Evolutionary conservation across 768 basidiomycete species (phyloP).

Genomic region (Boletus tylopilopsis): DNA sequence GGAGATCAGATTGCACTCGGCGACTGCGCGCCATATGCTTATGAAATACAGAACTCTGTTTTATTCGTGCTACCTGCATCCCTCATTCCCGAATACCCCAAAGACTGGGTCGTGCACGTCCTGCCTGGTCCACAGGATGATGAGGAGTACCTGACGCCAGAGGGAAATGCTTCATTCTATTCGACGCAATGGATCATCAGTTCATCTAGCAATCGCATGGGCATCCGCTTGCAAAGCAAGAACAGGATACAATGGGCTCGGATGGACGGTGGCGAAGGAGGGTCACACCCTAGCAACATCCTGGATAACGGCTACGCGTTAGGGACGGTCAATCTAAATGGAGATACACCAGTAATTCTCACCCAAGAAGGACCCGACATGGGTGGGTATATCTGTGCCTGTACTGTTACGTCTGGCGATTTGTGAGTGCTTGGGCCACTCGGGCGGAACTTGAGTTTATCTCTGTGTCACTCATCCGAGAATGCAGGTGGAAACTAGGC

Average conservation of each 20-base stretch:
- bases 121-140: constrained; percentile 65
- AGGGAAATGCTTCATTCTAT: constrained; percentile 51
- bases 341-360: constrained; percentile 67
- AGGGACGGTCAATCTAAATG: constrained; percentile 59
- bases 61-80: constrained; percentile 21
- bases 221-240: constrained; percentile 51
- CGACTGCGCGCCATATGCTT: constrained; percentile 21
- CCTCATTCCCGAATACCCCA: constrained; percentile 43
- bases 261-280: constrained; percentile 58
- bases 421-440: constrained; percentile 33
- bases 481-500: constrained; percentile 60
- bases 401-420: constrained; percentile 49
- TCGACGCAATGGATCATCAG: constrained; percentile 49
- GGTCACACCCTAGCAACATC: constrained; percentile 66
- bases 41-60: constrained; percentile 10
- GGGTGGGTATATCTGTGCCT: constrained; percentile 59
- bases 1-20: constrained; percentile 51
- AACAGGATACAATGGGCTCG: constrained; percentile 52
- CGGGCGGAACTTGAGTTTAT: background rate
- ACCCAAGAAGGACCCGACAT: constrained; percentile 59
- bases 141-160: constrained; percentile 46
- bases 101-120: constrained; percentile 49
- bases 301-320: constrained; percentile 57
- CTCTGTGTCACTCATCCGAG: background rate
- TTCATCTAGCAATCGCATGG: constrained; percentile 58